Base-by-base conservation (phyloP, 352 stramenopile species). In the Aphanomyces invadans region DNA sequence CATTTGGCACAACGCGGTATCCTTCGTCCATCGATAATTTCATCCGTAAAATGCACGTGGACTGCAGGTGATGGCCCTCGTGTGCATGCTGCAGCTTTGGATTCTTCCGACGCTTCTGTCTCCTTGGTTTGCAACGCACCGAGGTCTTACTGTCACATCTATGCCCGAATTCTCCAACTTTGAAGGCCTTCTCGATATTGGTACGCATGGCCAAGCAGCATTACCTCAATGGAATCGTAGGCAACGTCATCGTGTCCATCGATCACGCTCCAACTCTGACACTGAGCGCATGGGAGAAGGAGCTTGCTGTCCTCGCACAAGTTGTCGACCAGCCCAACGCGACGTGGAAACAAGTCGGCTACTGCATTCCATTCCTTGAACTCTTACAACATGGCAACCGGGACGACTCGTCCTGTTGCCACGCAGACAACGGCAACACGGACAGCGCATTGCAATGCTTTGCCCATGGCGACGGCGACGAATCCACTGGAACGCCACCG, bases 1-100 rank as follows among this genome's bases (percentile, higher is more conserved):
- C n/a, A 67, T 67, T 28, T 67, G 60, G 60, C 60, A 67, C 25
- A 67, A 67, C 29, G 42, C 60, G 49, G 60, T 67, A 17, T 15
- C 12, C 26, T 15, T 25, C 19, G 11, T 54, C 4, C 3, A 46
- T 62, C 28, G 0, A 46, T 64, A 4, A 1, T 19, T 45, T 19
- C 31, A 38, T 54, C 25, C 21, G 19, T 11, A 49, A 56, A n/a
- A n/a, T 1, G 21, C 32, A 17, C 4, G n/a, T n/a, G n/a, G n/a
- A n/a, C n/a, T n/a, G n/a, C 57, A 67, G 60, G 23, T 67, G 12
- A n/a, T 67, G 28, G 23, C 28, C 11, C 33, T 67, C 29, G 17
- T 67, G 2, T 67, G 60, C 42, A 23, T 52, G 19, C 10, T 56
- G n/a, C 60, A 67, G 23, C 49, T 67, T 21, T 10, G 19, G 12